Evolutionary conservation across 495 filamentous ascomycete species (phyloP).

Genomic region (Parachaetomium inaequale): DNA sequence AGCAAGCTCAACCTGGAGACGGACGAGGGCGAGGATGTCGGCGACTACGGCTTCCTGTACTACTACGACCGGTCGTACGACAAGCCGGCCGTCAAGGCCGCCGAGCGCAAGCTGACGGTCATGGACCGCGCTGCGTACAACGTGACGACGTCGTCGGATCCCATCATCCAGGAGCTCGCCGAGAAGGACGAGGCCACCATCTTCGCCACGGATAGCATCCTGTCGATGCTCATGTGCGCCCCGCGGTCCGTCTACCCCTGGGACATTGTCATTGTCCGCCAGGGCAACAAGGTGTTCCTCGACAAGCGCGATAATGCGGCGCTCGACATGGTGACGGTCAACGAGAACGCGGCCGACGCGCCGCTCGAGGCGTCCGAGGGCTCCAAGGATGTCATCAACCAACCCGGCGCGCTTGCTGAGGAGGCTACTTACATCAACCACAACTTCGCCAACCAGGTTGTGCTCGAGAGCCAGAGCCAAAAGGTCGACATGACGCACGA

Average conservation of each 20-base stretch:
- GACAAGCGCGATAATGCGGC: conserved; percentile 94
- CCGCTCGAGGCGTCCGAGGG: conserved; percentile 86
- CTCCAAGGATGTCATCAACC: conserved; percentile 93
- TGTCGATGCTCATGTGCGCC: conserved; percentile 99
- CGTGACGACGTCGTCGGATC: conserved; percentile 91
- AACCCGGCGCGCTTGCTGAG: conserved; percentile 81
- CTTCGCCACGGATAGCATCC: conserved; percentile 92
- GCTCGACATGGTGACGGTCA: conserved; percentile 96
- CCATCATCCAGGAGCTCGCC: conserved; percentile 92
- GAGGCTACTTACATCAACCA: conserved; percentile 99
- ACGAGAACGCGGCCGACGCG: conserved; percentile 97
- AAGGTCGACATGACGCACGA: conserved; percentile 81
- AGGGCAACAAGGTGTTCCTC: conserved; percentile 94
- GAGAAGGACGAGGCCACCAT: conserved; percentile 96
- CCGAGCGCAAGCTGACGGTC: conserved; percentile 78
- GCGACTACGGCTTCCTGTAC: conserved; percentile 93
- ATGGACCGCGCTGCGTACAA: conserved; percentile 96
- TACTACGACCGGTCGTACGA: conserved; percentile 96
- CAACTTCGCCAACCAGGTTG: conserved; percentile 94
- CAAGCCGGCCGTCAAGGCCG: conserved; percentile 81
- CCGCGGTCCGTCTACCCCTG: conserved; percentile 93
- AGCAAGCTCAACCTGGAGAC: conserved; percentile 92
- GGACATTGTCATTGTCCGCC: conserved; percentile 89
- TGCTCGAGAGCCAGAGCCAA: conserved; percentile 68
- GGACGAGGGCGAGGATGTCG: conserved; percentile 90